Percentiles rank a stretch among this genome's conserved stretches.
These are phyloP conservation scores for Oidium heveae DNA, from an alignment of 2,329 filamentous ascomycete species.

Conservation along the genomic window DNA sequence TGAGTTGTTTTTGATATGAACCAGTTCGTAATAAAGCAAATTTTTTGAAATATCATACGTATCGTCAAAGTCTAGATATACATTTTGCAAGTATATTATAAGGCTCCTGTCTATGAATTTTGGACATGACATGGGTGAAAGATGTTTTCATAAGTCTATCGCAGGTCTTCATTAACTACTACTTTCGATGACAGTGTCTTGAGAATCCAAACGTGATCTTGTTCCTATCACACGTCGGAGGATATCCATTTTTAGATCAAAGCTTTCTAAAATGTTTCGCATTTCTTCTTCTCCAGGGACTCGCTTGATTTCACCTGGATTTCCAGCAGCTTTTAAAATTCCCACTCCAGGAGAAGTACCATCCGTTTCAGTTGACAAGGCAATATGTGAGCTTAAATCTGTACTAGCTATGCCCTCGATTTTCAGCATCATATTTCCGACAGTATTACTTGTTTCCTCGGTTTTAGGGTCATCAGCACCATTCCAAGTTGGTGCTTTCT, in stretches of 20 bases:
- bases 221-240: constrained; percentile 18
- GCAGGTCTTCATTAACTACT: neutral
- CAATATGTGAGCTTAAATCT: constrained; percentile 12
- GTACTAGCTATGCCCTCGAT: constrained; percentile 27
- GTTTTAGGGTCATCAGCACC: constrained; percentile 20
- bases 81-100: no score
- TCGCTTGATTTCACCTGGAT: constrained; percentile 3
- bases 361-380: neutral
- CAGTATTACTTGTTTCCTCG: constrained; percentile 5
- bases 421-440: constrained; percentile 26
- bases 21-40: no score
- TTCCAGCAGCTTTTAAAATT: neutral
- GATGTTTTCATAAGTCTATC: no score
- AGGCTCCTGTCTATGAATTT: no score
- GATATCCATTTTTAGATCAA: constrained; percentile 29
- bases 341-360: neutral
- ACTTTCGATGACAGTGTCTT: neutral
- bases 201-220: neutral
- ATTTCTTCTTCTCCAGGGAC: constrained; percentile 21
- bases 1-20: no score
- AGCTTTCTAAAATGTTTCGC: constrained; percentile 26
- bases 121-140: no score
- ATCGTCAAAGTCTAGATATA: no score
- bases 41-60: no score
- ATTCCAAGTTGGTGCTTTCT: constrained; percentile 35